These are phyloP conservation scores for Triticum dicoccoides DNA, from an alignment of 176 grass and related monocot genomes.

Conservation along the genomic window DNA sequence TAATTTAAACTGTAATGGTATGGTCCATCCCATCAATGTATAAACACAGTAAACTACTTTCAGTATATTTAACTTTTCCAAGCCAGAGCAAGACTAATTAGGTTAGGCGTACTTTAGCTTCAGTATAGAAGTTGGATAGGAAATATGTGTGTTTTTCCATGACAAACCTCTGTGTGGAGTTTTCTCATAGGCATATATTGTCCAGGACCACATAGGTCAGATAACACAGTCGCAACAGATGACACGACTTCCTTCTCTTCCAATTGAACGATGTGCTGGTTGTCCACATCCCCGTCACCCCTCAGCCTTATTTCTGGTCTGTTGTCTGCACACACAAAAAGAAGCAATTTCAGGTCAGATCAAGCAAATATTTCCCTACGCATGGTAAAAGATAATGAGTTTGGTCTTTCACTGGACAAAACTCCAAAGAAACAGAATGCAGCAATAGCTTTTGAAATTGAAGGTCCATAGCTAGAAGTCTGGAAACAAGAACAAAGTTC, in stretches of 20 bases:
- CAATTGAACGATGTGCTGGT: constrained; percentile 62
- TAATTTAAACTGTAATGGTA: background rate
- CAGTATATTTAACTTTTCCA: background rate
- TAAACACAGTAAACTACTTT: background rate
- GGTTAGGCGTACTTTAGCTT: background rate
- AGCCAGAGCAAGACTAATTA: constrained; percentile 7
- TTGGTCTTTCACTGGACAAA: background rate
- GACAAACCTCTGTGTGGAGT: constrained; percentile 82
- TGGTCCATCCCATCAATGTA: background rate
- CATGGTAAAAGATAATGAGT: background rate
- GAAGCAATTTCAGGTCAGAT: background rate
- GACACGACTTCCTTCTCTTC: constrained; percentile 92
- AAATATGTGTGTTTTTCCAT: constrained; percentile 22
- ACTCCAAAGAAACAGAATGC: background rate
- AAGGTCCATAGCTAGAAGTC: background rate
- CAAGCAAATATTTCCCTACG: background rate
- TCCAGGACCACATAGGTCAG: constrained; percentile 85
- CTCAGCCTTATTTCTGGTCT: constrained; percentile 70
- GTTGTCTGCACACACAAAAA: constrained; percentile 40
- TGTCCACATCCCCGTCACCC: constrained; percentile 70
- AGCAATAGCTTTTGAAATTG: too few species aligned
- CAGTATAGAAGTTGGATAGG: background rate
- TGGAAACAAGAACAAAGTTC: background rate
- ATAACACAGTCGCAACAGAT: constrained; percentile 79
- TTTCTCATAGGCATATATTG: constrained; percentile 83